phyloP scores from a whole-genome alignment of 2,329 filamentous ascomycete species.

The Fusarium succisae region DNA sequence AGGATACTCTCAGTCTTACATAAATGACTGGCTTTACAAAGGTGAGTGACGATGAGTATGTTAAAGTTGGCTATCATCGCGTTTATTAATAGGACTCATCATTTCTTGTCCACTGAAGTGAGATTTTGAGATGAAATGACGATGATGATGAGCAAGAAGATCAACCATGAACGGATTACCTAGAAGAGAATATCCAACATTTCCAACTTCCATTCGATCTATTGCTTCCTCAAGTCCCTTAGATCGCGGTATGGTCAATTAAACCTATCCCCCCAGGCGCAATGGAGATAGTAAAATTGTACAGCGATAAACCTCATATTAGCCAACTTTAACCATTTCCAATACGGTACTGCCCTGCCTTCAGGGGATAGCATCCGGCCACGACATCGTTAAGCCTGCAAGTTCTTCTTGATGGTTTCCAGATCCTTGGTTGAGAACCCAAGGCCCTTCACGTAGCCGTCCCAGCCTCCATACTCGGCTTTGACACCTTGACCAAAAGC shows the following conservation, averaged over 20 bases:
- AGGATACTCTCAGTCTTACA: background rate
- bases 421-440: slow-evolving; percentile 59
- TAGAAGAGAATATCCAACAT: background rate
- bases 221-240: background rate
- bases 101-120: background rate
- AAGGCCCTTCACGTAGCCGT: slow-evolving; percentile 57
- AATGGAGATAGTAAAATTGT: background rate
- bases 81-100: background rate
- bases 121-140: background rate
- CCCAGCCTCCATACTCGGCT: slow-evolving; percentile 58
- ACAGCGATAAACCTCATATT: background rate
- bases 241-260: background rate
- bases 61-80: background rate
- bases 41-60: background rate
- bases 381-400: slow-evolving; percentile 39
- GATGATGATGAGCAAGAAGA: background rate
- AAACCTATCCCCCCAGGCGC: background rate
- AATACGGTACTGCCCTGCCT: background rate
- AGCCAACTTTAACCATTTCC: background rate
- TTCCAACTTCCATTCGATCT: background rate
- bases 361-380: background rate
- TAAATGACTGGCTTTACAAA: background rate
- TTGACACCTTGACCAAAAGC: slow-evolving; percentile 56
- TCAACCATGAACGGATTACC: background rate
- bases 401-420: slow-evolving; percentile 57